phyloP scores from a whole-genome alignment of 148 eudicot species.

The Vaccinium macrocarpon region DNA sequence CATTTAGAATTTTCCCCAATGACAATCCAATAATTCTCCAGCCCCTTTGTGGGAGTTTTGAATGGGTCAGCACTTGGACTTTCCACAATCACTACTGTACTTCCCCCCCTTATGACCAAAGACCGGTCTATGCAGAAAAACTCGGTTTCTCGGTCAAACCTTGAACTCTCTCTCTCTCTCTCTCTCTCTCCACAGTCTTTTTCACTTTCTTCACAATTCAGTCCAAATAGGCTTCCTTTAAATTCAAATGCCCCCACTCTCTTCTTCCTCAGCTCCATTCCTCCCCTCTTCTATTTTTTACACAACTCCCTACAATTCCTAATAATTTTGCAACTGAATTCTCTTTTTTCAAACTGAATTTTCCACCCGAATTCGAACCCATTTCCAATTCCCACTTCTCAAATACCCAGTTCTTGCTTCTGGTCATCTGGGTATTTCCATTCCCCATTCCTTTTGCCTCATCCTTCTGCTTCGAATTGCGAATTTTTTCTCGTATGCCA shows the following conservation, averaged over 20 bases:
- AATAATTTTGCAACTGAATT: neutral
- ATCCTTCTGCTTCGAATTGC: neutral
- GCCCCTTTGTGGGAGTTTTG: slow-evolving; percentile 28
- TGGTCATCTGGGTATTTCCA: neutral
- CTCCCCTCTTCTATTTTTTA: neutral
- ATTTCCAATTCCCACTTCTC: neutral
- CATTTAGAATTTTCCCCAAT: neutral
- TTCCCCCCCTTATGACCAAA: slow-evolving; percentile 34
- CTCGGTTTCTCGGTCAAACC: slow-evolving; percentile 64
- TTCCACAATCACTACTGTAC: neutral
- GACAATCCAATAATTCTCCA: neutral
- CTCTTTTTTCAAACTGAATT: neutral
- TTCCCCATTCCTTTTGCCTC: neutral
- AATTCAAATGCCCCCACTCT: slow-evolving; percentile 17
- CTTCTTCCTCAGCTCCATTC: slow-evolving; percentile 19
- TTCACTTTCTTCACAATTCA: neutral
- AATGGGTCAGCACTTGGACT: slow-evolving; percentile 48
- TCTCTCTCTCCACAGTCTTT: slow-evolving; percentile 21
- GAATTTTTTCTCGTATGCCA: neutral
- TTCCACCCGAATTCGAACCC: neutral
- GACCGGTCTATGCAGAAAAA: slow-evolving; percentile 42
- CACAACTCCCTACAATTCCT: neutral
- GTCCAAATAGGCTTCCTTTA: slow-evolving; percentile 18
- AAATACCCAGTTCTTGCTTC: neutral
- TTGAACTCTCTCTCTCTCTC: slow-evolving; percentile 22